Evolutionary conservation across 768 basidiomycete species (phyloP).

Genomic region (Leccinellum albellum): DNA sequence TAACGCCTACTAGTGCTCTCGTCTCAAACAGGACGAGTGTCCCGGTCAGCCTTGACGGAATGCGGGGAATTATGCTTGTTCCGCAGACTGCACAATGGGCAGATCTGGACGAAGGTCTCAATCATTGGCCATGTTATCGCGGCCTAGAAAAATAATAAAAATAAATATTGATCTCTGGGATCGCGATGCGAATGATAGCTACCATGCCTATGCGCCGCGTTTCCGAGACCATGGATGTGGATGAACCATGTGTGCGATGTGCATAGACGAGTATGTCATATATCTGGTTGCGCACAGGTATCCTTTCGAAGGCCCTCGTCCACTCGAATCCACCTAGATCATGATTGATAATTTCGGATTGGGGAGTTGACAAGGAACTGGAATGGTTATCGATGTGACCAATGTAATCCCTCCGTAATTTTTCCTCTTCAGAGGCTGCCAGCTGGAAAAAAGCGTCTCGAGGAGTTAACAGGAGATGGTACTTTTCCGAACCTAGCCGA

Average conservation of each 20-base stretch:
- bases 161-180: background rate
- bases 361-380: slow-evolving; percentile 10
- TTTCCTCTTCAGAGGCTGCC: slow-evolving; percentile 48
- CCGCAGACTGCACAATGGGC: slow-evolving; percentile 50
- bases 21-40: slow-evolving; percentile 12
- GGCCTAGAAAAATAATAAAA: slow-evolving; percentile 39
- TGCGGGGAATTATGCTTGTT: slow-evolving; percentile 30
- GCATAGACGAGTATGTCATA: slow-evolving; percentile 68
- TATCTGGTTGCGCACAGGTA: slow-evolving; percentile 64
- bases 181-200: slow-evolving; percentile 23
- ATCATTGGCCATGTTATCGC: slow-evolving; percentile 72
- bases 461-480: slow-evolving; percentile 55
- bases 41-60: slow-evolving; percentile 16
- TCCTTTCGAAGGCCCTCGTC: slow-evolving; percentile 48
- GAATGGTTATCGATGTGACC: slow-evolving; percentile 32
- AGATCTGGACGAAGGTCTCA: slow-evolving; percentile 60
- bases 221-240: slow-evolving; percentile 54
- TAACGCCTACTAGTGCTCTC: slow-evolving; percentile 22
- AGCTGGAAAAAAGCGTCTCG: slow-evolving; percentile 56
- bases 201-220: slow-evolving; percentile 58
- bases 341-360: slow-evolving; percentile 16
- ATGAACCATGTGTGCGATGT: slow-evolving; percentile 55
- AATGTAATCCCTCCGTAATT: slow-evolving; percentile 45
- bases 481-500: slow-evolving; percentile 56
- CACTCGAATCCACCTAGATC: slow-evolving; percentile 31